phyloP scores from a whole-genome alignment of 2,329 filamentous ascomycete genomes.

The Tolypocladium cylindrosporum region DNA sequence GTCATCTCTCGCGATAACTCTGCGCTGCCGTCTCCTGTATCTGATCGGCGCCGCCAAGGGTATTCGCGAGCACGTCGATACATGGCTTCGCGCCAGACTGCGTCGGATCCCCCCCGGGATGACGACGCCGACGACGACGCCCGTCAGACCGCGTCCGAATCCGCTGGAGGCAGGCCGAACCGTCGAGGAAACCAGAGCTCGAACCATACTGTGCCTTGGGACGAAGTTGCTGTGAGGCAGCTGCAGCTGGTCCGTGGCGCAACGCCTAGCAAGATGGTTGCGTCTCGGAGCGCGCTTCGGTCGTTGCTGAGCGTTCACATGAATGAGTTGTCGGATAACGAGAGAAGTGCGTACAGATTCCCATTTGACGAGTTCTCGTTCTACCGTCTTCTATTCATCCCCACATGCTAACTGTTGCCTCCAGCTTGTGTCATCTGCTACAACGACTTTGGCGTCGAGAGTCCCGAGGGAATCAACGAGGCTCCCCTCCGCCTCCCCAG shows the following conservation, averaged over 20 bases:
- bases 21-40: constrained; percentile 9
- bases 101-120: constrained; percentile 12
- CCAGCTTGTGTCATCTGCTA: constrained; percentile 55
- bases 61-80: constrained; percentile 17
- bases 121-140: constrained; percentile 9
- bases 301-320: constrained; percentile 37
- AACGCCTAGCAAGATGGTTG: constrained; percentile 32
- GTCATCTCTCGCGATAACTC: background rate
- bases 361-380: too few species aligned
- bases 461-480: constrained; percentile 49
- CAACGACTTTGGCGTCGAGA: constrained; percentile 47
- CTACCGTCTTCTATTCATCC: background rate
- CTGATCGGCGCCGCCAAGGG: constrained; percentile 14
- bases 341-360: constrained; percentile 33
- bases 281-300: constrained; percentile 34
- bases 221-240: constrained; percentile 26
- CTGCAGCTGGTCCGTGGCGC: constrained; percentile 37
- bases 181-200: constrained; percentile 1
- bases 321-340: constrained; percentile 31
- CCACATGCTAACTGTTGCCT: background rate
- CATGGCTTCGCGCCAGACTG: constrained; percentile 10
- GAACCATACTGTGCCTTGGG: background rate
- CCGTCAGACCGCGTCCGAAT: background rate
- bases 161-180: background rate
- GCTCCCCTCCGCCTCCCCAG: constrained; percentile 46